phyloP scores from a whole-genome alignment of 352 stramenopile genomes.

The Phytopythium vexans region DNA sequence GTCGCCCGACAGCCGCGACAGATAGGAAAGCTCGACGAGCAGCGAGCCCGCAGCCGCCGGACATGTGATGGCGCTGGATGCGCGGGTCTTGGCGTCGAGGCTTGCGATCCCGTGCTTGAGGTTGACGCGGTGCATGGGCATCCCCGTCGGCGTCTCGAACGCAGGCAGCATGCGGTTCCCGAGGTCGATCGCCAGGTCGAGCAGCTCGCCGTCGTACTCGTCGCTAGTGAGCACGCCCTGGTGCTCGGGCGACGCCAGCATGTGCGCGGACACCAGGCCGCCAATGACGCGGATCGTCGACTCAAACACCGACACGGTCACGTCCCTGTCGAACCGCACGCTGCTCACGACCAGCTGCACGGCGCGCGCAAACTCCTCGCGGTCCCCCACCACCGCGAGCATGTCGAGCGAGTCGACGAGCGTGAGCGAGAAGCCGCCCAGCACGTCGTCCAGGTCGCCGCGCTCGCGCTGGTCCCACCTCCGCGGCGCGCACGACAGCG shows the following conservation, averaged over 20 bases:
- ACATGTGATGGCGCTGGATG: constrained; percentile 82
- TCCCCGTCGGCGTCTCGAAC: constrained; percentile 94
- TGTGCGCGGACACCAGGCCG: constrained; percentile 89
- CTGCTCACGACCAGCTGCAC: constrained; percentile 56
- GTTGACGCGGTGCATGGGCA: constrained; percentile 97
- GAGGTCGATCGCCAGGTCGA: constrained; percentile 94
- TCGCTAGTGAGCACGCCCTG: constrained; percentile 45
- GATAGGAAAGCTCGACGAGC: constrained; percentile 95
- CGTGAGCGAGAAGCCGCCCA: constrained; percentile 80
- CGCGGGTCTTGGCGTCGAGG: constrained; percentile 54
- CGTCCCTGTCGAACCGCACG: constrained; percentile 83
- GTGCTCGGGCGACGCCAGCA: constrained; percentile 65
- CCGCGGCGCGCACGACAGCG: constrained; percentile 69
- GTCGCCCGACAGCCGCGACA: constrained; percentile 81
- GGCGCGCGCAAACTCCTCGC: constrained; percentile 67
- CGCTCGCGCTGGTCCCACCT: constrained; percentile 78
- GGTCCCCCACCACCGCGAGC: constrained; percentile 82
- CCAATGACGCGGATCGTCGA: constrained; percentile 91
- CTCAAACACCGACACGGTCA: constrained; percentile 92
- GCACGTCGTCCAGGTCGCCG: constrained; percentile 82
- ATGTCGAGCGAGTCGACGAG: constrained; percentile 90
- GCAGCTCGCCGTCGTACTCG: constrained; percentile 93
- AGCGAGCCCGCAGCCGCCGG: constrained; percentile 94
- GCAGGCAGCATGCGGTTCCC: constrained; percentile 93
- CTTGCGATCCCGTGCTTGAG: constrained; percentile 54